Base-by-base conservation (phyloP, 2,329 filamentous ascomycete genomes). In the Aspergillus proliferans region DNA sequence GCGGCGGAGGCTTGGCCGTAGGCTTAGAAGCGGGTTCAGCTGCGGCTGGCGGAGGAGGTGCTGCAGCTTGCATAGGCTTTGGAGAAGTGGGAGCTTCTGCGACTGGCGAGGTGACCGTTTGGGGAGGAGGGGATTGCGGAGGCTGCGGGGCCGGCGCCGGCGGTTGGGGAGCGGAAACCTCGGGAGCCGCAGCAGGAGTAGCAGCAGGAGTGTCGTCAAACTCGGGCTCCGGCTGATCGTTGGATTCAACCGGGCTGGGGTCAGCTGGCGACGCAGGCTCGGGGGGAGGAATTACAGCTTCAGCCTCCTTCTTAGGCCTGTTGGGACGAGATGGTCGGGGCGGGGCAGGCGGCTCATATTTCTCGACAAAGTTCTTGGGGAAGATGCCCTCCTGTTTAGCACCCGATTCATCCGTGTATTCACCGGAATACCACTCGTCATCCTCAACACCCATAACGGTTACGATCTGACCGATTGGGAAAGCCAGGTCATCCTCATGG, bases 291-390 rank as follows among this genome's bases (percentile, higher is more conserved):
- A 71, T 62, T 50, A 64, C 60, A 36, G 65, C 56, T 49, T 70
- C 71, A 49, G 73, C 61, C 34, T 86, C 83, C 65, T 83, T 87
- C 75, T 86, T 91, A 46, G 80, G 72, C 57, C 88, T 84, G 50
- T 70, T 73, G 14, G 82, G 76, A 62, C 93, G 84, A 54, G 82
- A 80, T 50, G 93, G 93, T 51, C 93, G 84, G 52, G 91, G 89
- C 52, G 93, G 93, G 55, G 92, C 86, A 49, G 84, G 86, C 34
- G 93, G 93, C 69, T 97, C 92, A 71, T 89, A 94, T 72, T 86
- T 89, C 71, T 98, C 93, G 64, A 98, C 93, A 67, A 98, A 98
- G 73, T 97, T 98, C 67, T 87, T 86, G 46, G 90, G 92, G 70
- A 96, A 97, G 61, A 96, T 87, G 58, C 92, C 92, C 64, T 91